These are phyloP conservation scores for Dipteronia sinensis DNA, from an alignment of 345 rosid genomes.

Conservation along the genomic window DNA sequence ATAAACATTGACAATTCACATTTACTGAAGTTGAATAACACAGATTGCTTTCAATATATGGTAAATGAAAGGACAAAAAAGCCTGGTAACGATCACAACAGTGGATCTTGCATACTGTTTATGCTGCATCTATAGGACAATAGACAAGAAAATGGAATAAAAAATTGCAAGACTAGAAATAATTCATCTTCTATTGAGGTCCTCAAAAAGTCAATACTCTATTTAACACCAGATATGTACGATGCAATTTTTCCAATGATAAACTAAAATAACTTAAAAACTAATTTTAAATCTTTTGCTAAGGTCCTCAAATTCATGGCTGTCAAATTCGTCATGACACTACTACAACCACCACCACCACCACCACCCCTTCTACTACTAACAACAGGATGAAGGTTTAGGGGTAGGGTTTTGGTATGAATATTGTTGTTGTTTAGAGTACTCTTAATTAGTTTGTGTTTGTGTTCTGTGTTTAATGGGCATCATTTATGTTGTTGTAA, in stretches of 20 bases:
- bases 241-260: not conserved
- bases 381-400: too few relatives aligned
- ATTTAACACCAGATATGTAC: not conserved
- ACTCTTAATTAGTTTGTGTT: too few relatives aligned
- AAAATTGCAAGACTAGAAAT: not conserved
- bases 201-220: not conserved
- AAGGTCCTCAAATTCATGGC: not conserved
- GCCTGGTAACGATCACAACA: not conserved
- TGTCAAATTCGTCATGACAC: too few relatives aligned
- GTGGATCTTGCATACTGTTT: not conserved
- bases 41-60: not conserved
- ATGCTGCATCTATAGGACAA: not conserved
- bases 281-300: not conserved
- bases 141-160: not conserved
- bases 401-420: too few relatives aligned
- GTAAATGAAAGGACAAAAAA: not conserved
- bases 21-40: not conserved
- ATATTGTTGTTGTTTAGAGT: too few relatives aligned
- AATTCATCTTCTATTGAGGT: not conserved
- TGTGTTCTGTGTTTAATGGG: too few relatives aligned
- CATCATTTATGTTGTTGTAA: too few relatives aligned
- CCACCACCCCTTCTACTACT: too few relatives aligned
- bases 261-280: not conserved
- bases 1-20: conserved; percentile 13
- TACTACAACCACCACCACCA: too few relatives aligned